These are phyloP conservation scores for Mikania micrantha DNA, from an alignment of 129 eudicot genomes.

Conservation along the genomic window DNA sequence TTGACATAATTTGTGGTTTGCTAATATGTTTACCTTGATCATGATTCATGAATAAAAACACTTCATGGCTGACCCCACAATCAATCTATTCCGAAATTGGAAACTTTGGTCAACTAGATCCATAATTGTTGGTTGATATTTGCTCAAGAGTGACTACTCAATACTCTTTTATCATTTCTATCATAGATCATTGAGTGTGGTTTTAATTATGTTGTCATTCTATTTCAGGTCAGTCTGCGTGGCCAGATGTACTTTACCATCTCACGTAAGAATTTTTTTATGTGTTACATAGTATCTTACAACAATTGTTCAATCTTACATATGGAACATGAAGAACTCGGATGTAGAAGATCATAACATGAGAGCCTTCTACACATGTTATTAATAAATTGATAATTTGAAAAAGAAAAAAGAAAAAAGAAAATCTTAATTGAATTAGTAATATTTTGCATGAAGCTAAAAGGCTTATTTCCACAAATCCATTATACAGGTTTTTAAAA, in stretches of 20 bases:
- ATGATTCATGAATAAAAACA: conserved; percentile 1
- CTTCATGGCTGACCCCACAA: conserved; percentile 11
- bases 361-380: neutral
- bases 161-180: neutral
- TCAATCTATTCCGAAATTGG: neutral
- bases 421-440: neutral
- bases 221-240: conserved; percentile 9
- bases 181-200: conserved; percentile 6
- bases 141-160: neutral
- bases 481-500: neutral
- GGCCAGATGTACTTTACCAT: conserved; percentile 2
- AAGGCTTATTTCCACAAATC: neutral
- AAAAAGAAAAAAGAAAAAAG: neutral
- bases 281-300: neutral
- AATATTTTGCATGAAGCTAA: neutral
- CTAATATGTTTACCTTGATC: neutral
- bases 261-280: neutral
- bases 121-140: conserved; percentile 13
- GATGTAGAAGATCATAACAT: too few species aligned
- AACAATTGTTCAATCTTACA: neutral
- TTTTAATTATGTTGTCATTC: neutral
- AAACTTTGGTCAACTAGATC: neutral
- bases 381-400: too few species aligned
- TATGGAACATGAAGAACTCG: too few species aligned
- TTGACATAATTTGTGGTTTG: too few species aligned